Conservation (phyloP, 2,329 filamentous ascomycete species). For the Knufia petricola region DNA sequence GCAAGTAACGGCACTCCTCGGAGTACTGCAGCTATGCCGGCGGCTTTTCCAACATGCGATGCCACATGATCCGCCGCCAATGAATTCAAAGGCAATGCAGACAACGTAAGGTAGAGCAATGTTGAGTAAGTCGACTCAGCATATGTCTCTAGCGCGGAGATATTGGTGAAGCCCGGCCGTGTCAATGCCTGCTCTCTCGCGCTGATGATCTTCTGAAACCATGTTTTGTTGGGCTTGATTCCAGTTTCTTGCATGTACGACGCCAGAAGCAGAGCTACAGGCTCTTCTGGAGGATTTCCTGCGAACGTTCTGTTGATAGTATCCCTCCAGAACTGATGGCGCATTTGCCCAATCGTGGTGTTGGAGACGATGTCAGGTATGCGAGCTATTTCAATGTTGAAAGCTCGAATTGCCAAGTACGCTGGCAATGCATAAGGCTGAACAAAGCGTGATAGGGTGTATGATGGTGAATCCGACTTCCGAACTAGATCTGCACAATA, state of each 20-base stretch:
- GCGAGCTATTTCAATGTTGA: slow-evolving; percentile 85
- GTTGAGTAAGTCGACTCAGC: slow-evolving; percentile 93
- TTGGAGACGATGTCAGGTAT: slow-evolving; percentile 86
- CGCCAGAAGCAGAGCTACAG: slow-evolving; percentile 75
- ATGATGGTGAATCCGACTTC: slow-evolving; percentile 80
- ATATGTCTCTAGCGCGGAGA: slow-evolving; percentile 72
- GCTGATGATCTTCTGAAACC: slow-evolving; percentile 67
- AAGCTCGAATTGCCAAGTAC: slow-evolving; percentile 80
- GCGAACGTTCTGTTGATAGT: slow-evolving; percentile 68
- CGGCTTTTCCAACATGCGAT: slow-evolving; percentile 89
- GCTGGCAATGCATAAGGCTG: slow-evolving; percentile 64
- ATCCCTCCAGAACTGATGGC: slow-evolving; percentile 92
- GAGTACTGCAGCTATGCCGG: slow-evolving; percentile 77
- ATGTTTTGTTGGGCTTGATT: slow-evolving; percentile 54
- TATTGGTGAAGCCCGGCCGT: slow-evolving; percentile 67
- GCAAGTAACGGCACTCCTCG: slow-evolving; percentile 82
- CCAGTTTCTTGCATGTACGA: slow-evolving; percentile 53
- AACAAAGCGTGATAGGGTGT: slow-evolving; percentile 76
- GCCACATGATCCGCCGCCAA: slow-evolving; percentile 85
- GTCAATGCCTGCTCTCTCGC: slow-evolving; percentile 74
- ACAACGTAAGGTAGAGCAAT: slow-evolving; percentile 77
- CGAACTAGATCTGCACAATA: slow-evolving; percentile 52
- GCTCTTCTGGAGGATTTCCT: slow-evolving; percentile 74
- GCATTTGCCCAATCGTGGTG: slow-evolving; percentile 75
- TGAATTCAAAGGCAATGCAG: slow-evolving; percentile 66